A percentile compares a stretch with the other conserved stretches of the same genome.
phyloP scores from a whole-genome alignment of 23 red algal species.

The Gracilaria domingensis region DNA sequence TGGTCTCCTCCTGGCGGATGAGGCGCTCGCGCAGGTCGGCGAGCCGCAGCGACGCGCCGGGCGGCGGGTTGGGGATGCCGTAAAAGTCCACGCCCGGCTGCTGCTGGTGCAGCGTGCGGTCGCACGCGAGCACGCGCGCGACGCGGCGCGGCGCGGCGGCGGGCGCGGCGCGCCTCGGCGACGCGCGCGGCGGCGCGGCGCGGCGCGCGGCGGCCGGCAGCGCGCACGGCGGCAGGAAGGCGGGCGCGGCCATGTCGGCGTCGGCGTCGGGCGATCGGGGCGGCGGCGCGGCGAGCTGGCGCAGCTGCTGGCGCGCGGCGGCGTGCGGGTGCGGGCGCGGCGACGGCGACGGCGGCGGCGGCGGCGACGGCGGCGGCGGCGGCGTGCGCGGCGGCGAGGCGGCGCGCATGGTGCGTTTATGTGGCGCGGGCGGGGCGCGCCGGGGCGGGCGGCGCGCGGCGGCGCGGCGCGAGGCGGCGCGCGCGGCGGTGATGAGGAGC shows the following conservation, averaged over 20 bases:
- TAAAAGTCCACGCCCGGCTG: conserved; percentile 69
- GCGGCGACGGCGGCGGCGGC: background rate
- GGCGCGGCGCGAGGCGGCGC: background rate
- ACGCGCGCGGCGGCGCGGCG: too few species aligned
- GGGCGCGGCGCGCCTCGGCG: background rate
- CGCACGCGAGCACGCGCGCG: background rate
- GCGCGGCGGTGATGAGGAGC: background rate
- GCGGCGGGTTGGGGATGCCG: conserved; percentile 91
- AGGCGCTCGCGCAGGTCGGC: conserved; percentile 84
- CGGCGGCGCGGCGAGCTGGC: background rate
- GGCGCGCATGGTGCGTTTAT: conserved; percentile 28
- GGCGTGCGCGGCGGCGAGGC: background rate
- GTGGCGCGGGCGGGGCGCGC: background rate
- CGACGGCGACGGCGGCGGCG: background rate
- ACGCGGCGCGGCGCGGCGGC: background rate
- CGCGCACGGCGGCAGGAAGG: background rate
- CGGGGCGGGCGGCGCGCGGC: background rate
- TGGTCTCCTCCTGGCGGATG: conserved; percentile 99
- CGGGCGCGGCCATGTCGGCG: background rate
- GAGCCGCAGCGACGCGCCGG: conserved; percentile 65
- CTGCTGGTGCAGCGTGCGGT: background rate
- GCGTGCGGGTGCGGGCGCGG: background rate
- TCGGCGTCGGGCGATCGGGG: background rate
- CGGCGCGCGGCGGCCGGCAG: background rate
- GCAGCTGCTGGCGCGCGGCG: background rate